phyloP scores from a whole-genome alignment of 2,329 filamentous ascomycete genomes.

The Zymoseptoria passerinii region DNA sequence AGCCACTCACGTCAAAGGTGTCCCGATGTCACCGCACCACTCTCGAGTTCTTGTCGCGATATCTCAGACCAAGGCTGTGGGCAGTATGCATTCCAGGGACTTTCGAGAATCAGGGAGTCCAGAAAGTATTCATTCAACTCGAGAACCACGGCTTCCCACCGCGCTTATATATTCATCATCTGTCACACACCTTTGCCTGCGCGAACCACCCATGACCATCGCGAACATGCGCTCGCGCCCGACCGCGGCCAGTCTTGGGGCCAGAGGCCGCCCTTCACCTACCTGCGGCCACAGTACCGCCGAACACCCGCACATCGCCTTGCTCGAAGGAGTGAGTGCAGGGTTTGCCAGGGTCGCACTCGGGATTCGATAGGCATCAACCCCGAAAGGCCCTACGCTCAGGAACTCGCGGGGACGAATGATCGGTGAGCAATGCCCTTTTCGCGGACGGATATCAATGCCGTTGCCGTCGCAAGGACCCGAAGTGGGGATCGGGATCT shows the following conservation, averaged over 20 bases:
- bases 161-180: not conserved
- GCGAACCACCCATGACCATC: not conserved
- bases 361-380: no score
- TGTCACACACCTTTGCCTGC: not conserved
- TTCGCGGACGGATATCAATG: no score
- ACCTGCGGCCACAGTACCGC: not conserved
- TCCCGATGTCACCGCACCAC: not conserved
- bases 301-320: not conserved
- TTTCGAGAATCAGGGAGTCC: not conserved
- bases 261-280: not conserved
- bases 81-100: not conserved
- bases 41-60: not conserved
- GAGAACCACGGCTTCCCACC: not conserved
- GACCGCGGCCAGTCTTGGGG: not conserved
- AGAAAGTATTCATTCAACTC: not conserved
- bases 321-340: not conserved
- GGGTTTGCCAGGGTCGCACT: no score
- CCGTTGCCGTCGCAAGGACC: no score
- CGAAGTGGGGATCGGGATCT: no score
- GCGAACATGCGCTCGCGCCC: not conserved
- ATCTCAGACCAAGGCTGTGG: not conserved
- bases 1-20: not conserved
- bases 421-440: no score
- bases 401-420: no score
- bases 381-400: no score